Evolutionary conservation across 163 green algal genomes (phyloP), one percentile per base, ranked within the genome.

Genomic region (Chloromonas sp.): DNA sequence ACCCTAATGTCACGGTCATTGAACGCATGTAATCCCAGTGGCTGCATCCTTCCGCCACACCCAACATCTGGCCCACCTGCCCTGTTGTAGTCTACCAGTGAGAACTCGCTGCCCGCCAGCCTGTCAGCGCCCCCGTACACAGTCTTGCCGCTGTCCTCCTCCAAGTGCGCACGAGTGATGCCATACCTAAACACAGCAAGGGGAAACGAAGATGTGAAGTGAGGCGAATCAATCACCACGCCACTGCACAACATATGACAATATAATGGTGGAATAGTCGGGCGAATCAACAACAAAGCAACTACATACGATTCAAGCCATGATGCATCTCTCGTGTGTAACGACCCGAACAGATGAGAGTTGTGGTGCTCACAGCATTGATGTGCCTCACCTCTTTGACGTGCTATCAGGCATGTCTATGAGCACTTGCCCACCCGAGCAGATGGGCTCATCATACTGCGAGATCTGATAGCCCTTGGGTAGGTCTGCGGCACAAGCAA

Each of bases 71-170:
- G 36, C 36, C 11, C 78, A 90, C 90, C 94, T 15, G 95, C 96
- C 0, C 97, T 87, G 89, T 99, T 99, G 92, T 94, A 98, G 87
- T 99, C 97, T 62, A 96, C 94, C 76, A 98, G 89, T 14, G 92
- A 94, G 86, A 94, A 91, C 58, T 89, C 84, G 13, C 91, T 94
- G 13, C 93, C 93, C 59, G 88, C 90, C 13, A 96, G 88, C 60
- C 88, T 85, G 74, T 91, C 89, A 59, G 92, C 87, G 13, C 93
- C 94, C 60, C 86, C 92, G 85, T 94, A 91, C 60, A 95, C 89
- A 59, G 92, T 92, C 89, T 96, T 96, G 83, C 95, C 97, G 3
- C 96, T 94, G 85, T 99, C 97, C 87, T 99, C 97, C 88, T 99
- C 97, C 14, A 99, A 77, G 89, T 99, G 97, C 0, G 94, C 94